A percentile compares a stretch with the other conserved stretches of the same genome.
Evolutionary conservation across 73 alveolate genomes (phyloP).

Genomic region (Tetrahymena borealis): DNA sequence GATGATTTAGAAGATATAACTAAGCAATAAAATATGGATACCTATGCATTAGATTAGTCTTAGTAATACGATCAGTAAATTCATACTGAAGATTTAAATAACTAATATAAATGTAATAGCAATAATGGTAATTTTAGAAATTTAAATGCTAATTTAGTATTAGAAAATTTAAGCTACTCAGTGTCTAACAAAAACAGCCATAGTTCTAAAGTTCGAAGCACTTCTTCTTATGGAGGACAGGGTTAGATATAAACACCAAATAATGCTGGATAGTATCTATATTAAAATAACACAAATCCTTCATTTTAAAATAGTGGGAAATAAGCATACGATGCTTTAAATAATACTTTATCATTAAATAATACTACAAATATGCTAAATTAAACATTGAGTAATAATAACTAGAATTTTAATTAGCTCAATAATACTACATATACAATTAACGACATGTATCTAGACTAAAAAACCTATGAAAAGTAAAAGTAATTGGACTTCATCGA

Average conservation of each 20-base stretch:
- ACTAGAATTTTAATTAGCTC: background rate
- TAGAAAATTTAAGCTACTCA: background rate
- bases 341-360: background rate
- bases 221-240: background rate
- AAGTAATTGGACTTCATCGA: background rate
- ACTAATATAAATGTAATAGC: background rate
- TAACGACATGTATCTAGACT: background rate
- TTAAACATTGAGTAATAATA: background rate
- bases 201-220: background rate
- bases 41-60: background rate
- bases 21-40: no score
- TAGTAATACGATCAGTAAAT: background rate
- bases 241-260: background rate
- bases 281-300: background rate
- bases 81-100: background rate
- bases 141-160: background rate
- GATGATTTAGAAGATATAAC: no score
- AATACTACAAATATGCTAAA: background rate
- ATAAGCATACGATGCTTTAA: background rate
- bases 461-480: background rate
- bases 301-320: background rate
- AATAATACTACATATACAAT: background rate
- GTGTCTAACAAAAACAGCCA: background rate
- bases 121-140: background rate
- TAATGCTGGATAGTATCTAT: background rate